Base-by-base conservation (phyloP, 495 filamentous ascomycete genomes). In the Achaetomiella virescens region DNA sequence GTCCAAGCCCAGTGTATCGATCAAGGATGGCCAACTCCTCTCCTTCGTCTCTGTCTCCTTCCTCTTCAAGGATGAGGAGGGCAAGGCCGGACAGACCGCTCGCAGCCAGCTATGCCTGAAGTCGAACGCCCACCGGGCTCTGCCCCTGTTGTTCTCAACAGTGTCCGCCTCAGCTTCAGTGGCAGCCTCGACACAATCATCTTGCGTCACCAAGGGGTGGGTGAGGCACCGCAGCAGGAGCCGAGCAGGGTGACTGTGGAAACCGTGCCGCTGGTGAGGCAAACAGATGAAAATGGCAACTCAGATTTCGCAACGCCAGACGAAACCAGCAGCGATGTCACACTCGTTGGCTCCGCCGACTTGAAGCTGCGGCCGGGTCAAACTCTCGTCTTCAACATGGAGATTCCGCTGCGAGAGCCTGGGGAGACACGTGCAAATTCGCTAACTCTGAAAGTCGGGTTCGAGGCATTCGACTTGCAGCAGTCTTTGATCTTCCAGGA, bases 11-110 rank as follows among this genome's bases (percentile, higher is more conserved):
- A 78, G 73, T 7, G 72, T 91, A 48, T 79, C 82, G 6, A 71
- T 93, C 25, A 77, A 75, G 56, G 81, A 86, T 21, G 83, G 84
- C 24, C 84, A 88, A 61, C 70, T 86, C 43, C 72, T 86, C 29
- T 86, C 88, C 3, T 87, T 88, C 54, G 74, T 97, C 20, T 79
- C 80, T 8, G 75, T 85, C 3, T 81, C 84, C 9, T 89, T 91
- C 64, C 73, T 85, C 1, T 97, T 97, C 66, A 78, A 79, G 59
- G 76, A 78, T 37, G 70, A 80, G 2, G 85, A 91, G 67, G 89
- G 88, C 10, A 87, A 95, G 61, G 93, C 95, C 36, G 91, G 91
- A 17, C 88, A 96, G 59, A 76, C 78, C 45, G 73, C 89, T 52
- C 72, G 72, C 21, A 82, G 81, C n/a, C 91, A 97, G 61, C 75